Conservation (phyloP, 495 filamentous ascomycete species). For the Penicillium alfredii region DNA sequence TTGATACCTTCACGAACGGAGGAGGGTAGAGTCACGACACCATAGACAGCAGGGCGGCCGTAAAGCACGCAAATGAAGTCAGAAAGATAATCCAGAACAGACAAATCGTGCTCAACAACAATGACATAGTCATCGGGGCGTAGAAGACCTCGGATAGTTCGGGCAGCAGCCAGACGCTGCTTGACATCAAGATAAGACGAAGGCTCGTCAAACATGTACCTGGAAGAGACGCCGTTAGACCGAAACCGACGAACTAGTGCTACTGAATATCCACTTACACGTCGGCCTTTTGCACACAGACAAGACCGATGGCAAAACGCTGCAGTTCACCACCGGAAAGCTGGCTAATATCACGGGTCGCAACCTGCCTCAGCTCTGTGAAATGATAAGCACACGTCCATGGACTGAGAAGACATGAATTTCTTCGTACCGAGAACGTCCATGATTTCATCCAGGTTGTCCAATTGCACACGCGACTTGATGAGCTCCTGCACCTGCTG, state of each 20-base stretch:
- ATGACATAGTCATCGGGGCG: constrained; percentile 92
- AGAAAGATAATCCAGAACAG: constrained; percentile 94
- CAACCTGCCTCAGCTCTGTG: constrained; percentile 75
- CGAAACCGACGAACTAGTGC: neutral
- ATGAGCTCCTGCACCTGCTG: constrained; percentile 73
- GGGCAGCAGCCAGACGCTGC: constrained; percentile 87
- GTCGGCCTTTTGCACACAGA: constrained; percentile 93
- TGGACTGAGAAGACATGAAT: neutral
- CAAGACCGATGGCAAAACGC: constrained; percentile 90
- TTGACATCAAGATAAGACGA: constrained; percentile 98
- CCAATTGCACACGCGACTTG: constrained; percentile 63
- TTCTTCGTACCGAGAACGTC: constrained; percentile 65
- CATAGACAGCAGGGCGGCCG: constrained; percentile 89
- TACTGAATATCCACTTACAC: constrained; percentile 55
- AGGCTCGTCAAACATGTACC: constrained; percentile 99
- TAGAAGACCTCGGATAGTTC: constrained; percentile 83
- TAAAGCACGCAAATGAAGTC: constrained; percentile 98
- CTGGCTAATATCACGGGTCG: constrained; percentile 77
- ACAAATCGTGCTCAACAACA: constrained; percentile 97
- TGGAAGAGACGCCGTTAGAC: constrained; percentile 20
- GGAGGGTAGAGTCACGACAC: constrained; percentile 93
- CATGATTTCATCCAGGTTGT: constrained; percentile 78
- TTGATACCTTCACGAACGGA: constrained; percentile 99
- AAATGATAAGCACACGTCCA: constrained; percentile 17
- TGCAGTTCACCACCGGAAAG: constrained; percentile 97